Evolutionary conservation across 768 basidiomycete species (phyloP).

Genomic region (Paxillus ammoniavirescens): DNA sequence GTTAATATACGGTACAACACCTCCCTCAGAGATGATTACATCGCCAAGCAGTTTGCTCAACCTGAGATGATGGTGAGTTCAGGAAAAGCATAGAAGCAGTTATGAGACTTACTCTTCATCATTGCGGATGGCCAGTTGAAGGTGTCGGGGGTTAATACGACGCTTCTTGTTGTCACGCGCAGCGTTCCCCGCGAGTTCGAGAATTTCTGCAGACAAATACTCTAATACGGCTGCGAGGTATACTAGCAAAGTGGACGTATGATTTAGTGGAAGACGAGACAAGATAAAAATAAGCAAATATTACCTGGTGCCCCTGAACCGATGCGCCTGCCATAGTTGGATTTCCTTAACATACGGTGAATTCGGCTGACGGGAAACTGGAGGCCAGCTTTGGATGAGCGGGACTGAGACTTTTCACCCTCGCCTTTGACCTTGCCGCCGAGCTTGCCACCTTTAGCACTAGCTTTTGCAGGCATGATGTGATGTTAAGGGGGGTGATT

Average conservation of each 20-base stretch:
- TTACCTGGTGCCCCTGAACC: slow-evolving; percentile 84
- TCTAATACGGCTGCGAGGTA: slow-evolving; percentile 93
- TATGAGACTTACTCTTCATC: slow-evolving; percentile 71
- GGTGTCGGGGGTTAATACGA: slow-evolving; percentile 93
- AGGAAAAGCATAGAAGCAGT: neutral
- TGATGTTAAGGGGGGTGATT: neutral
- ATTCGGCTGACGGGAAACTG: slow-evolving; percentile 92
- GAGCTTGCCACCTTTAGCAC: slow-evolving; percentile 36
- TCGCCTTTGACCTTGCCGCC: slow-evolving; percentile 55
- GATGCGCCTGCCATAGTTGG: slow-evolving; percentile 84
- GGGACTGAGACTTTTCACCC: slow-evolving; percentile 56
- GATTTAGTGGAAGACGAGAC: slow-evolving; percentile 1
- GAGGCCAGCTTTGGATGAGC: slow-evolving; percentile 73
- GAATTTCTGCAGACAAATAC: slow-evolving; percentile 90
- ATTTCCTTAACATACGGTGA: slow-evolving; percentile 83
- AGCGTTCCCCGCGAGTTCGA: slow-evolving; percentile 89
- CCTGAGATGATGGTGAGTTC: slow-evolving; percentile 32
- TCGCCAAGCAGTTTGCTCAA: slow-evolving; percentile 70
- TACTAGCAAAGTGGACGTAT: slow-evolving; percentile 42
- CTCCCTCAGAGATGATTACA: slow-evolving; percentile 94
- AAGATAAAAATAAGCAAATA: neutral
- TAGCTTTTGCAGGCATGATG: slow-evolving; percentile 30
- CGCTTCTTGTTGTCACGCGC: slow-evolving; percentile 93
- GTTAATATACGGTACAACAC: slow-evolving; percentile 84
- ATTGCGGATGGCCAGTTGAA: slow-evolving; percentile 93